Conservation (phyloP, 108 stramenopile species). For the Bacterosira constricta region DNA sequence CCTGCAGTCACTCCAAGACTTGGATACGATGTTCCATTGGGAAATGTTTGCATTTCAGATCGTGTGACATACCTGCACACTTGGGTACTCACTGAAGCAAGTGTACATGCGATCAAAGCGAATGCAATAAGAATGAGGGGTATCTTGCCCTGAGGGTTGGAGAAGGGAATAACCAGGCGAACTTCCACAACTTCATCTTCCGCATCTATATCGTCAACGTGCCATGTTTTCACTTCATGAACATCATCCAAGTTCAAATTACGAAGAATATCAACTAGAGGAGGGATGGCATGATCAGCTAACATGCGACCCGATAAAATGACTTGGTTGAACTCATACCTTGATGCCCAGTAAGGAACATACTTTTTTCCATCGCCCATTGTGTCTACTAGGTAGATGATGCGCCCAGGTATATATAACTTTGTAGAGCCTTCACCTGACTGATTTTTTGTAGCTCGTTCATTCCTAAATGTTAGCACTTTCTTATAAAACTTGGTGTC, state of each 20-base stretch:
- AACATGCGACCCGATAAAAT: conserved; percentile 39
- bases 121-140: not conserved
- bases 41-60: not conserved
- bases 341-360: conserved; percentile 48
- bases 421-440: conserved; percentile 28
- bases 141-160: conserved; percentile 8
- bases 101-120: not conserved
- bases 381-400: conserved; percentile 50
- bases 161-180: not conserved
- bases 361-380: conserved; percentile 42
- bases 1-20: not conserved
- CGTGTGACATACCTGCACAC: conserved; percentile 6
- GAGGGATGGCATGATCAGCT: conserved; percentile 37
- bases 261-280: conserved; percentile 30
- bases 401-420: conserved; percentile 44
- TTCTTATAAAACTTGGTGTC: conserved; percentile 46
- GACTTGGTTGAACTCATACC: conserved; percentile 53
- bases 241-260: conserved; percentile 35
- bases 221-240: conserved; percentile 5
- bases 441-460: conserved; percentile 40
- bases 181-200: not conserved
- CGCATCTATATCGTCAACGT: not conserved
- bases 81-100: not conserved
- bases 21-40: not conserved
- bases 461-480: conserved; percentile 33